Conservation (phyloP, 2,329 filamentous ascomycete genomes). For the Cladosporium sphaerospermum region DNA sequence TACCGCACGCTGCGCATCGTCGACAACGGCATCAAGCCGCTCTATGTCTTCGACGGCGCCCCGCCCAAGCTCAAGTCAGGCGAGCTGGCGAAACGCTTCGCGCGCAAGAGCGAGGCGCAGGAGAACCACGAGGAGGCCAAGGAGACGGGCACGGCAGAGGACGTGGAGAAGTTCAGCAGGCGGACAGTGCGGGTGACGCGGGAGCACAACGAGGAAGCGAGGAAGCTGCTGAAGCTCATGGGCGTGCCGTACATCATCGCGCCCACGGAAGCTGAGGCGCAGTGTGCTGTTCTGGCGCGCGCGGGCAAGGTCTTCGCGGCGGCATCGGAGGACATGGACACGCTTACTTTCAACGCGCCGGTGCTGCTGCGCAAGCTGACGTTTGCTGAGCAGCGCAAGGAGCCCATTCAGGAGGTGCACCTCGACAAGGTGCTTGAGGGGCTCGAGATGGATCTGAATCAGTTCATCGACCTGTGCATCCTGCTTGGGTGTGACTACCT, state of each 20-base stretch:
- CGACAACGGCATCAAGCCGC: conserved; percentile 96
- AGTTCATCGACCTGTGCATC: conserved; percentile 98
- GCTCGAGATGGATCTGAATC: conserved; percentile 73
- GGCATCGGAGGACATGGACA: conserved; percentile 98
- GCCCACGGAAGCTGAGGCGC: conserved; percentile 93
- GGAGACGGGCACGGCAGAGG: conserved; percentile 91
- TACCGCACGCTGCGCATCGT: conserved; percentile 97
- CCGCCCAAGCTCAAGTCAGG: conserved; percentile 97
- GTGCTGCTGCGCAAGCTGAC: conserved; percentile 89
- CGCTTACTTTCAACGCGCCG: conserved; percentile 87
- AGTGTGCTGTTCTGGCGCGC: conserved; percentile 82
- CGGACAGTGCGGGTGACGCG: conserved; percentile 90
- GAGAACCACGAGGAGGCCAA: conserved; percentile 92
- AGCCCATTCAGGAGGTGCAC: conserved; percentile 93
- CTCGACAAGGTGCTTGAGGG: conserved; percentile 81
- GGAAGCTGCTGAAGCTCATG: conserved; percentile 86
- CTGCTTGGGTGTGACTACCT: conserved; percentile 96
- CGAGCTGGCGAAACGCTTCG: conserved; percentile 91
- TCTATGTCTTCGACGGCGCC: conserved; percentile 96
- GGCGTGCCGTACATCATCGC: conserved; percentile 92
- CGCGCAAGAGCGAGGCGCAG: conserved; percentile 86
- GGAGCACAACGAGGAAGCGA: conserved; percentile 94
- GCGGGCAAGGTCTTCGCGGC: conserved; percentile 95
- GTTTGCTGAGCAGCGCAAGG: conserved; percentile 94
- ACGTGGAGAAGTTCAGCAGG: conserved; percentile 96